Evolutionary conservation across 179 eudicot genomes (phyloP).

Genomic region (Nepenthes alata): DNA sequence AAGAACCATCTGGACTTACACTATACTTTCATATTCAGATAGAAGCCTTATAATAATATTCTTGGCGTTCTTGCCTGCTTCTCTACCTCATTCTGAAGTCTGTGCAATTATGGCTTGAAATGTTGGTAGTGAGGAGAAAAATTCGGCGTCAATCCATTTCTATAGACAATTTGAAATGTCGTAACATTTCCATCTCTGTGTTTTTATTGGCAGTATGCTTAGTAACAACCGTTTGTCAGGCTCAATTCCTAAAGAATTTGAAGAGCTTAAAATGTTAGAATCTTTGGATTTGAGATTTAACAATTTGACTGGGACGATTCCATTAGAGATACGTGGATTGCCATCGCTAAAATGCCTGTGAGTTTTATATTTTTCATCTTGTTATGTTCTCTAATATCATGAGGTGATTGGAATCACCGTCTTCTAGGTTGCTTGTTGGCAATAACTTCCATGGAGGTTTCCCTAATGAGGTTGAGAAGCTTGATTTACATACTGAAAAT

Average conservation of each 20-base stretch:
- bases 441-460: slow-evolving; percentile 15
- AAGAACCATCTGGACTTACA: background rate
- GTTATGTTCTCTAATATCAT: background rate
- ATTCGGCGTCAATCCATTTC: background rate
- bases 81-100: too few species aligned
- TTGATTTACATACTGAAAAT: slow-evolving; percentile 12
- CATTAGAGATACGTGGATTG: slow-evolving; percentile 29
- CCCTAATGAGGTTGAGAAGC: slow-evolving; percentile 8
- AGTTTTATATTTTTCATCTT: slow-evolving; percentile 12
- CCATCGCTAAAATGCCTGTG: slow-evolving; percentile 38
- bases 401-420: background rate
- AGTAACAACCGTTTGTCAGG: slow-evolving; percentile 38
- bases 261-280: slow-evolving; percentile 30
- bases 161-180: background rate
- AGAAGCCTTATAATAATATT: too few species aligned
- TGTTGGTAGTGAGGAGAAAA: too few species aligned
- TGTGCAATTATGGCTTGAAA: too few species aligned
- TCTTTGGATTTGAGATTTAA: slow-evolving; percentile 36
- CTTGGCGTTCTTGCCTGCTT: too few species aligned
- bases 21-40: too few species aligned
- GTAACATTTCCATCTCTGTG: slow-evolving; percentile 4
- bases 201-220: slow-evolving; percentile 28
- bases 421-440: slow-evolving; percentile 25
- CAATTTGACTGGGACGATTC: slow-evolving; percentile 31
- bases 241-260: slow-evolving; percentile 35